Base-by-base conservation (phyloP, 2,329 filamentous ascomycete genomes). In the Zymoseptoria ardabiliae region DNA sequence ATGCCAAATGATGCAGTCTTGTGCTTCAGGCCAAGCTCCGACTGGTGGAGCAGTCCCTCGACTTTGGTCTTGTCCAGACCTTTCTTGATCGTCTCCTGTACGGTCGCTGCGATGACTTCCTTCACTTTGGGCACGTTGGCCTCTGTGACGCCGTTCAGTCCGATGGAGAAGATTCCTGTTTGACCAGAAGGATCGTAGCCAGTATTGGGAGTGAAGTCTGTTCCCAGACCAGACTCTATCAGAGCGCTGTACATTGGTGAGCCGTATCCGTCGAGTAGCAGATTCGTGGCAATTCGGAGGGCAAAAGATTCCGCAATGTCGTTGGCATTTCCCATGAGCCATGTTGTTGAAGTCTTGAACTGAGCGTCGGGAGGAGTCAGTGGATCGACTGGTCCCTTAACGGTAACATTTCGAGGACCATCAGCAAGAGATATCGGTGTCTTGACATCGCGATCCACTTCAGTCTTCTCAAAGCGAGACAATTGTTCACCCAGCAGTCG, bases 1-100 rank as follows among this genome's bases (percentile, higher is more conserved):
- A 97, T 90, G 13, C 94, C 94, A 71, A 99, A 99, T 69, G 89
- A 91, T 57, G 94, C 90, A 0, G 91, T 97, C 79, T 97, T 97
- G 77, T 99, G 91, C 76, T 97, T 97, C 54, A 97, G 77, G 0
- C 87, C 83, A n/a, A 99, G 81, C 72, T 99, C 94, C 3, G 97
- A 77, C 73, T 97, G 93, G 73, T 99, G 94, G 57, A 99, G 81
- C 63, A 95, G 89, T 2, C 94, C 94, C 63, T 96, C 90, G 60
- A 99, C 90, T 75, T 99, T 99, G 67, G 87, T 85, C 68, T 87
- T 82, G 60, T 94, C 91, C 67, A 99, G 96, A 0, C 94, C 93
- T 61, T 87, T 89, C 23, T 85, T 77, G 19, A 85, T 82, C 6
- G 85, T 84, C 52, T 90, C 85, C 23, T 80, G 79, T 57, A 97